A percentile compares a stretch with the other conserved stretches of the same genome.
These are phyloP conservation scores for Eurotiales sp. DNA, from an alignment of 2,329 filamentous ascomycete species.

Conservation along the genomic window DNA sequence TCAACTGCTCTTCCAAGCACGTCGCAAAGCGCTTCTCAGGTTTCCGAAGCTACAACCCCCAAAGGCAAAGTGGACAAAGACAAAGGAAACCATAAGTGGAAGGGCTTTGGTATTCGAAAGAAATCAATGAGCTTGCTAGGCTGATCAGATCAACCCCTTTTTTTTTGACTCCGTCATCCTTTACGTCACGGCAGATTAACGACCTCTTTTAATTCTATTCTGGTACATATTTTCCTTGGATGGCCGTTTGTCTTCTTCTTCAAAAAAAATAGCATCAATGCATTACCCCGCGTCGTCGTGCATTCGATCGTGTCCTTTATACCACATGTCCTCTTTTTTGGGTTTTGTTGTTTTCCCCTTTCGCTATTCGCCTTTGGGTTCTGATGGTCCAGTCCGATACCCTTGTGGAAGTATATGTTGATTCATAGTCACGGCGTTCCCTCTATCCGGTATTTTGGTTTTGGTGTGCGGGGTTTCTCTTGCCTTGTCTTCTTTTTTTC, in stretches of 20 bases:
- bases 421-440: too few relatives aligned
- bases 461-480: too few relatives aligned
- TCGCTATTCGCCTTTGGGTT: too few relatives aligned
- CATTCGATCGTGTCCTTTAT: slow-evolving; percentile 9
- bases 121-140: slow-evolving; percentile 39
- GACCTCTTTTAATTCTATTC: slow-evolving; percentile 3
- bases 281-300: slow-evolving; percentile 5
- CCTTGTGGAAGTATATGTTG: too few relatives aligned
- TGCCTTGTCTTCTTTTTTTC: too few relatives aligned
- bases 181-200: background rate
- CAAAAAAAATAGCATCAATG: slow-evolving; percentile 11
- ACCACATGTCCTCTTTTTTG: too few relatives aligned
- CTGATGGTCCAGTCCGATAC: too few relatives aligned
- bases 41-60: background rate
- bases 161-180: too few relatives aligned
- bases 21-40: background rate
- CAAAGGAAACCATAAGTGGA: slow-evolving; percentile 28
- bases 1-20: background rate
- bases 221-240: slow-evolving; percentile 12
- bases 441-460: too few relatives aligned
- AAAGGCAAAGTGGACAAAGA: slow-evolving; percentile 10
- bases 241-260: slow-evolving; percentile 3
- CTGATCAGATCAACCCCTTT: too few relatives aligned
- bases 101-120: slow-evolving; percentile 42
- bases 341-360: slow-evolving; percentile 4